Evolutionary conservation across 2,329 filamentous ascomycete genomes (phyloP).

Genomic region (Endoconidiophora polonica): DNA sequence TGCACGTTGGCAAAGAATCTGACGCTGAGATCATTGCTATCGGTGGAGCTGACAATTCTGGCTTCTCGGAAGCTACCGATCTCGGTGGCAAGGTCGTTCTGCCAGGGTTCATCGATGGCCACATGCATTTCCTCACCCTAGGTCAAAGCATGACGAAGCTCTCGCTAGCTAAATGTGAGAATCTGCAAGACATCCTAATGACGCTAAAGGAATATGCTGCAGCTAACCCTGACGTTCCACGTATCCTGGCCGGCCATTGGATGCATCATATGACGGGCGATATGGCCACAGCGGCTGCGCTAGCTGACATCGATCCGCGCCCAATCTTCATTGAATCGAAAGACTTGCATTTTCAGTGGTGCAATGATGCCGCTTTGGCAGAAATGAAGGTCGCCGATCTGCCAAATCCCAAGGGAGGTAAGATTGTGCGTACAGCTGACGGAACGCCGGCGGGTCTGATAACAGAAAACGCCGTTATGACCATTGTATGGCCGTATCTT

Average conservation of each 20-base stretch:
- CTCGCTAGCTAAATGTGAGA: constrained; percentile 30
- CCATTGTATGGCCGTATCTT: constrained; percentile 38
- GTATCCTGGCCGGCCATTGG: constrained; percentile 39
- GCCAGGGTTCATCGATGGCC: constrained; percentile 40
- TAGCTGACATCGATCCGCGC: constrained; percentile 36
- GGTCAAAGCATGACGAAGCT: constrained; percentile 37
- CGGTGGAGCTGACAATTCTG: constrained; percentile 6
- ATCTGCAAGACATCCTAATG: constrained; percentile 31
- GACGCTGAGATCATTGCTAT: constrained; percentile 10
- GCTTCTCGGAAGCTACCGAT: constrained; percentile 17
- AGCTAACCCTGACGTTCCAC: constrained; percentile 28
- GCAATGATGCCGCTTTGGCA: constrained; percentile 31
- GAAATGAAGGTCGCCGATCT: constrained; percentile 30
- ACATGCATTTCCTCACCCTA: constrained; percentile 37
- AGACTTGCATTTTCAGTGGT: constrained; percentile 41
- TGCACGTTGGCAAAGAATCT: constrained; percentile 8
- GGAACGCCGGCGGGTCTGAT: constrained; percentile 34
- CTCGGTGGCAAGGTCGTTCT: constrained; percentile 25
- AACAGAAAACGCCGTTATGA: constrained; percentile 34
- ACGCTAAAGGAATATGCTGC: constrained; percentile 29
- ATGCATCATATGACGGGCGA: constrained; percentile 33
- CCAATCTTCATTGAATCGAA: constrained; percentile 41
- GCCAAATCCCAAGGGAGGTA: constrained; percentile 33
- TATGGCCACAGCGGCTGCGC: constrained; percentile 25
- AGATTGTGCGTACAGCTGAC: constrained; percentile 30